phyloP scores from a whole-genome alignment of 78 protist species.

The Planoprotostelium fungivorum region DNA sequence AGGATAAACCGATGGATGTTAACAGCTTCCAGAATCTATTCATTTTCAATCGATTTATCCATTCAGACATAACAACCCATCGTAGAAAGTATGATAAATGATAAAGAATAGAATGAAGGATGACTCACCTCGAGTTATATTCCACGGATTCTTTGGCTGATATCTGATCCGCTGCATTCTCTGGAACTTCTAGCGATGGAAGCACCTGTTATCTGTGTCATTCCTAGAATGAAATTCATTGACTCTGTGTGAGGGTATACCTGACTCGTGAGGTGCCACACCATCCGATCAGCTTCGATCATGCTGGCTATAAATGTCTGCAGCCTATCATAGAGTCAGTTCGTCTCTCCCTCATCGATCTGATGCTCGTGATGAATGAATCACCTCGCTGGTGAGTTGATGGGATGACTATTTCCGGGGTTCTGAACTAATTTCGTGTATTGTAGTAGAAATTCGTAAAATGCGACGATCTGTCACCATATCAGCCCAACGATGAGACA shows the following conservation, averaged over 20 bases:
- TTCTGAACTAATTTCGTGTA: neutral
- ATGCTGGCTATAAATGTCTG: neutral
- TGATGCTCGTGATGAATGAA: neutral
- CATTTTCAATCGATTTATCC: no score
- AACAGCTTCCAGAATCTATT: neutral
- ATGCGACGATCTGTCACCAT: neutral
- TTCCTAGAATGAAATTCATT: neutral
- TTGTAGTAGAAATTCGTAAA: neutral
- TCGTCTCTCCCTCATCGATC: no score
- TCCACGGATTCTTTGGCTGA: neutral
- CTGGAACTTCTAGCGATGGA: no score
- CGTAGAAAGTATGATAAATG: no score
- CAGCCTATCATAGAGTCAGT: neutral
- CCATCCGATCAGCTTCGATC: neutral
- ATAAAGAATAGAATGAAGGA: no score
- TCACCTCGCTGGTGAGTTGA: neutral
- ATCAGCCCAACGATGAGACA: no score
- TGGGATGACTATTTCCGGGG: neutral
- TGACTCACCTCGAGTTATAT: neutral
- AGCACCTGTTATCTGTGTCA: no score
- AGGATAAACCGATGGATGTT: neutral
- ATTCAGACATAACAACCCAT: no score
- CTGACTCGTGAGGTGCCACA: neutral
- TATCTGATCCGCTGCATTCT: no score
- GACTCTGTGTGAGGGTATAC: neutral